Conservation (phyloP, 2,329 filamentous ascomycete genomes). For the Calonectria hawksworthii region DNA sequence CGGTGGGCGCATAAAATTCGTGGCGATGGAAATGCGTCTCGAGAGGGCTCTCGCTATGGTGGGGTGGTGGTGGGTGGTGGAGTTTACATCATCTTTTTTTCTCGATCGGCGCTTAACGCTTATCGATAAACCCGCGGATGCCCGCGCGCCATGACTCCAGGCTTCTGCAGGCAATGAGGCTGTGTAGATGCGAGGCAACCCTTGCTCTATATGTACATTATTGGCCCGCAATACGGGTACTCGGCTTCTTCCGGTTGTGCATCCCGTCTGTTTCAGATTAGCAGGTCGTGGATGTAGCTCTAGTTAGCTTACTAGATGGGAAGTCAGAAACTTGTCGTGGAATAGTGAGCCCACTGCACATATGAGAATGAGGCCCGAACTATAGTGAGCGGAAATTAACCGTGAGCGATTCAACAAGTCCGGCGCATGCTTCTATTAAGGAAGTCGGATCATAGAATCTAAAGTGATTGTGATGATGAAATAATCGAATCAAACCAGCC, state of each 20-base stretch:
- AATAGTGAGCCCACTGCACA: background rate
- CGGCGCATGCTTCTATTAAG: slow-evolving; percentile 1
- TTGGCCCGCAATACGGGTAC: background rate
- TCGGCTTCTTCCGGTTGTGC: background rate
- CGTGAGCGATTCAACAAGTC: background rate
- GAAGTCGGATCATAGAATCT: slow-evolving; percentile 28
- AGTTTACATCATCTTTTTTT: slow-evolving; percentile 44
- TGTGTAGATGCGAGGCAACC: background rate
- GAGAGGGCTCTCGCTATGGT: slow-evolving; percentile 28
- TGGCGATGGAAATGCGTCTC: slow-evolving; percentile 14
- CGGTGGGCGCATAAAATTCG: slow-evolving; percentile 29
- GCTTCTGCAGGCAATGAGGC: slow-evolving; percentile 7
- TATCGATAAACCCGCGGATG: slow-evolving; percentile 43
- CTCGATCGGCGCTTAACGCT: slow-evolving; percentile 31
- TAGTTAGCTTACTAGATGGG: background rate
- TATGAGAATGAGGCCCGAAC: background rate
- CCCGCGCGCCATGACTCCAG: slow-evolving; percentile 26
- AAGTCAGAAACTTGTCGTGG: too few relatives aligned
- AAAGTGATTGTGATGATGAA: slow-evolving; percentile 42
- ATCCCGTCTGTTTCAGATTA: background rate
- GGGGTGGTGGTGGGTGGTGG: slow-evolving; percentile 36
- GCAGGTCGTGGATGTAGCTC: too few relatives aligned
- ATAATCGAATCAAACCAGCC: slow-evolving; percentile 30
- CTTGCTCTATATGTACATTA: background rate
- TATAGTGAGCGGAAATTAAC: background rate